phyloP scores from a whole-genome alignment of 768 basidiomycete species.

The Ephemerocybe angulata region DNA sequence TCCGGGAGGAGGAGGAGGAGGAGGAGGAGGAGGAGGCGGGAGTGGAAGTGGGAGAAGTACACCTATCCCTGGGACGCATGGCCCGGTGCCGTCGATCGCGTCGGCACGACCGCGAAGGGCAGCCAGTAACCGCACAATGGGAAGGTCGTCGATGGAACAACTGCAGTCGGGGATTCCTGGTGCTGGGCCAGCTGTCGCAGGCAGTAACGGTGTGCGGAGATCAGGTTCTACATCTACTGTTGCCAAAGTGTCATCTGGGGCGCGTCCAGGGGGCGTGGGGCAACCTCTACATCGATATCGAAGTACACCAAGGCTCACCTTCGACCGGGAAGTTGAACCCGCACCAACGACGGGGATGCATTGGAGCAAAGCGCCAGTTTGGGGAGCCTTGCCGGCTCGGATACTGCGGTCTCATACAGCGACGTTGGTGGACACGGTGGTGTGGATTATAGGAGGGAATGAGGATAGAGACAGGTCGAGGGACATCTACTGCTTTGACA shows the following conservation, averaged over 20 bases:
- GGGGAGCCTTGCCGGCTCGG: conserved; percentile 61
- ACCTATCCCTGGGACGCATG: neutral
- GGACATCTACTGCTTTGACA: conserved; percentile 84
- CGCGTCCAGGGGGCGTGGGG: neutral
- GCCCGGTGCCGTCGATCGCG: neutral
- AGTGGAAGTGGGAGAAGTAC: neutral
- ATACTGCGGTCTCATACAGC: conserved; percentile 80
- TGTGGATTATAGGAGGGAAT: conserved; percentile 89
- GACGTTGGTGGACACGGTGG: conserved; percentile 75
- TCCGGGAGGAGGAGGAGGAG: neutral
- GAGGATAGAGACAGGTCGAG: conserved; percentile 73
- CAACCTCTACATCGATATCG: conserved; percentile 3
- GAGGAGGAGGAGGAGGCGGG: neutral
- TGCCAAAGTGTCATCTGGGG: neutral
- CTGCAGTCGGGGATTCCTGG: neutral
- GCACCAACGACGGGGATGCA: conserved; percentile 78
- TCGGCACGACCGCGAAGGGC: conserved; percentile 1
- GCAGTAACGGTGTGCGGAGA: neutral
- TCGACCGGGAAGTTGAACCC: conserved; percentile 53
- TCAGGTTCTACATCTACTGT: neutral
- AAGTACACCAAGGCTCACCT: conserved; percentile 55
- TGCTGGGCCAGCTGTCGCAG: neutral
- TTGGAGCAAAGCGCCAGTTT: conserved; percentile 82
- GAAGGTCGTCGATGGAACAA: conserved; percentile 6
- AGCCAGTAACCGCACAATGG: conserved; percentile 6